Base-by-base conservation (phyloP, 768 basidiomycete species). In the Boletus eberwhitei region DNA sequence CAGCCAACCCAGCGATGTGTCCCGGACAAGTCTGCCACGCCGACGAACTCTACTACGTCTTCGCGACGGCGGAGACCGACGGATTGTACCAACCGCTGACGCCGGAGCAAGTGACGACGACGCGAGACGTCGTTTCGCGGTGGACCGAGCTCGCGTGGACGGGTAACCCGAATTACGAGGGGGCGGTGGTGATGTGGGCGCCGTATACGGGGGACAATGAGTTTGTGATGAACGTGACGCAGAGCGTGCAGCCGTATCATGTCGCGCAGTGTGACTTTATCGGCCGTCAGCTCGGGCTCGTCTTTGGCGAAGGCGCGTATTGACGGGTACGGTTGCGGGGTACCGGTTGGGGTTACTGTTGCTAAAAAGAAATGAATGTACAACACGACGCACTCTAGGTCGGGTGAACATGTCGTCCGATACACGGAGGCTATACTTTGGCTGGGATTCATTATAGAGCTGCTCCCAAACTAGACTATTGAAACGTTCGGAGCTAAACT, bases 11-110 rank as follows among this genome's bases (percentile, higher is more conserved):
- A 2, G 13, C 16, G 8, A 60, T 49, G 1, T 61, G 59, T 31
- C 46, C 32, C 4, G 47, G 50, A 17, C 59, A 57, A 35, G 59
- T 46, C 19, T 59, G 61, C 13, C 61, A 52, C 16, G 53, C 40
- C 6, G 46, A 62, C 12, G 53, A 52, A 13, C 52, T 62, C 26
- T 52, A 63, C 19, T 55, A 29, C 21, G 57, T 53, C 3, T 63
- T 62, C 13, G 50, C 41, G 16, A 59, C 50, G 14, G 58, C 61
- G 2, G 61, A 52, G 26, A 54, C 42, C 3, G 57, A 57, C 42
- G 26, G 31, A 8, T 31, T 61, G 12, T 50, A 61, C n/a, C 60
- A 61, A 35, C 55, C 48, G 22, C 31, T 62, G 43, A 50, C 48
- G 8, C 5, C 24, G 2, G 31, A 22, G 12, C 52, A 48, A 38